Evolutionary conservation across 768 basidiomycete species (phyloP), one percentile per base, ranked within the genome.

Genomic region (Pulveroboletus ravenelii): DNA sequence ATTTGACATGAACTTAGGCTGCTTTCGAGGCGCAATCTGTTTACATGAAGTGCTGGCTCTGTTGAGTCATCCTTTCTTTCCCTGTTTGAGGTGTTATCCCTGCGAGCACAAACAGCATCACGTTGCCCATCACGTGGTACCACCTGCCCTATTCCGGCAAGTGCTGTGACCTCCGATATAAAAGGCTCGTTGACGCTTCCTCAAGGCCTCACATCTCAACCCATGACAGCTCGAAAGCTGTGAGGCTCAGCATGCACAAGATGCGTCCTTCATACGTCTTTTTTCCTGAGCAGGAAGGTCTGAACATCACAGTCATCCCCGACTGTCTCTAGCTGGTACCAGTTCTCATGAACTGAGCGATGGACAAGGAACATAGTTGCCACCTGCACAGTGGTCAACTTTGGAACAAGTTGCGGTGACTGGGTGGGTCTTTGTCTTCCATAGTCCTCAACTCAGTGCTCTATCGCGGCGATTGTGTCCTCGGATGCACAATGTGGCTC

Each of bases 211-310:
- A 12, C 2, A 25, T 35, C 41, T 53, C 3, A 41, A 45, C 45
- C 43, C 53, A 58, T 20, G 34, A 65, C 65, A 63, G 57, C 55
- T 59, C 61, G 59, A 66, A 66, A 48, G 66, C 61, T 61, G 37
- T 57, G 57, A 56, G 51, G 63, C 64, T 66, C 63, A 56, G 41
- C 51, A 62, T 63, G 55, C 42, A 67, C 64, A 52, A 40, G 61
- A 54, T 39, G 50, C 32, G 53, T 49, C 17, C 10, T 23, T 18
- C 10, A 45, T 53, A 50, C 42, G 50, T 59, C 61, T 61, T 52
- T 56, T 34, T 36, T 66, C 36, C 55, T 61, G 69, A 67, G 66
- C 58, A 60, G 67, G 63, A 68, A 62, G 62, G 67, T 68, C 63
- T 69, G 67, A 69, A 57, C 43, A 44, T 60, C 48, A 23, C 50